A percentile compares a stretch with the other conserved stretches of the same genome.
Conservation (phyloP, 2,329 filamentous ascomycete genomes). For the Ascochyta viciae-villosae region DNA sequence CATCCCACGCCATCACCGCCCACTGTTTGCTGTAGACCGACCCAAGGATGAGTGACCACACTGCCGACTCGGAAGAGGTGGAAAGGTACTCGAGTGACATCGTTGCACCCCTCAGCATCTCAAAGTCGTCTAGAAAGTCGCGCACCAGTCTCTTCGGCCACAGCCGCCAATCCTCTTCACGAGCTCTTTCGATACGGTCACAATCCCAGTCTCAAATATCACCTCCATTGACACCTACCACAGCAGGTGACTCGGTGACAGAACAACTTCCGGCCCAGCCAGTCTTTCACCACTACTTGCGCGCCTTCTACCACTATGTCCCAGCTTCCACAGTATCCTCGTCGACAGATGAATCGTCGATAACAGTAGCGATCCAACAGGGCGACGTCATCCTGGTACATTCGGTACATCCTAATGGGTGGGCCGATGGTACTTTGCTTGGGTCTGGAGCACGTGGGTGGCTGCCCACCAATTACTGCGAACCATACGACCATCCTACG, state of each 20-base stretch:
- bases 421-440: constrained; percentile 94
- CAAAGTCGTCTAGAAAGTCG: constrained; percentile 44
- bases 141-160: constrained; percentile 31
- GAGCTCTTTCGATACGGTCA: constrained; percentile 39
- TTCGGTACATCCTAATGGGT: constrained; percentile 96
- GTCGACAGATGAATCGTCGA: constrained; percentile 67
- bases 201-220: constrained; percentile 67
- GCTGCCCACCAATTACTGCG: constrained; percentile 98
- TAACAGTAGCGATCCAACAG: constrained; percentile 86
- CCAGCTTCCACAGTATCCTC: constrained; percentile 79
- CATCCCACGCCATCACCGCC: constrained; percentile 9
- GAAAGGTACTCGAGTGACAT: constrained; percentile 46
- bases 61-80: constrained; percentile 34
- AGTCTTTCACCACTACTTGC: constrained; percentile 91
- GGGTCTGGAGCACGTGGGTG: constrained; percentile 87
- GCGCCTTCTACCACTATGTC: constrained; percentile 92
- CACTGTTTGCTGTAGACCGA: constrained; percentile 7
- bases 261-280: constrained; percentile 60
- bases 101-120: constrained; percentile 48
- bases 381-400: constrained; percentile 94
- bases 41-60: constrained; percentile 39
- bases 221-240: constrained; percentile 76
- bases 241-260: constrained; percentile 65
- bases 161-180: constrained; percentile 43
- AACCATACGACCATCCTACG: constrained; percentile 87